These are phyloP conservation scores for Hypoxylon subgilvum DNA, from an alignment of 495 filamentous ascomycete genomes.

Conservation along the genomic window DNA sequence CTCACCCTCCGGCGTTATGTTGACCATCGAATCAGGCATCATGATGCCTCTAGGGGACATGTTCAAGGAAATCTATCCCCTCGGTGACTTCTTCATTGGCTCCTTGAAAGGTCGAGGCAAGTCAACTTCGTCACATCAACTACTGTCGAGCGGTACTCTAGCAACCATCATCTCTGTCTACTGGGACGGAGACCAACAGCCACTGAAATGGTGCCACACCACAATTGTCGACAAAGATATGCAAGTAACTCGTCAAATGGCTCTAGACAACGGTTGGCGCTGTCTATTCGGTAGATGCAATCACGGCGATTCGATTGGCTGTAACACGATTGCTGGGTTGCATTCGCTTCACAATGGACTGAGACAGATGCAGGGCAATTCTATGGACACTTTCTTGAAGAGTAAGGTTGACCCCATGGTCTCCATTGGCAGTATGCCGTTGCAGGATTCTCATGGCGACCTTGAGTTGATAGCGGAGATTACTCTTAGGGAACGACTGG, in stretches of 20 bases:
- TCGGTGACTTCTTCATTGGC: slow-evolving; percentile 1
- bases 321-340: not conserved
- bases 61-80: slow-evolving; percentile 1
- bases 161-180: slow-evolving; percentile 10
- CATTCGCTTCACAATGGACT: slow-evolving; percentile 9
- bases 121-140: slow-evolving; percentile 4
- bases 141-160: slow-evolving; percentile 6
- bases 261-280: not conserved
- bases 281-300: not conserved
- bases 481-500: not conserved
- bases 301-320: not conserved
- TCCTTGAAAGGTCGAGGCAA: not conserved
- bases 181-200: not conserved
- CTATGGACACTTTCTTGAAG: not conserved
- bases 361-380: not conserved
- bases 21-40: slow-evolving; percentile 7
- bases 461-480: slow-evolving; percentile 6
- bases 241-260: slow-evolving; percentile 1
- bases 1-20: not conserved
- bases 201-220: slow-evolving; percentile 8
- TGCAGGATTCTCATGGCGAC: not conserved
- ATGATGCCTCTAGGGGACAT: not conserved
- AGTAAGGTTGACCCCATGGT: not conserved
- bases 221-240: slow-evolving; percentile 1
- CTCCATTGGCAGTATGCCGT: not conserved